phyloP scores from a whole-genome alignment of 805 yeast species.

The Candida pseudofarinosa region DNA sequence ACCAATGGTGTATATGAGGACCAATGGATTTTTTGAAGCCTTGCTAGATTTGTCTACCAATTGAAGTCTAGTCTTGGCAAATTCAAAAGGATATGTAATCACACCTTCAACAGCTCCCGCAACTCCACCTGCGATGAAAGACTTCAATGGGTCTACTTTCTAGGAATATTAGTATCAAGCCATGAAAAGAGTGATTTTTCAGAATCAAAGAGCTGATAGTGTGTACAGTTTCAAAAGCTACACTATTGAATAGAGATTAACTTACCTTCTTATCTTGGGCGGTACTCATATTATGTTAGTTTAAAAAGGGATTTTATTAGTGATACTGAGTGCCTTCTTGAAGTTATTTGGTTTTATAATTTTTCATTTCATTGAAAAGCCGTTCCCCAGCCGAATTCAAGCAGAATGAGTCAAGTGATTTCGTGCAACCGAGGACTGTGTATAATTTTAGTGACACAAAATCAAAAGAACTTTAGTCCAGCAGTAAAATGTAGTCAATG shows the following conservation, averaged over 20 bases:
- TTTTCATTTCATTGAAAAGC: background rate
- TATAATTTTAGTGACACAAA: background rate
- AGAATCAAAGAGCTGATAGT: background rate
- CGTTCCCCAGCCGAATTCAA: background rate
- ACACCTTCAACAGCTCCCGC: constrained; percentile 97
- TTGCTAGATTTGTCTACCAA: constrained; percentile 62
- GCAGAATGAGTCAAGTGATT: background rate
- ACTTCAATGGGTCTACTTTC: constrained; percentile 66
- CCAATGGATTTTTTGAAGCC: constrained; percentile 78
- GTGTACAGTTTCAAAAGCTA: background rate
- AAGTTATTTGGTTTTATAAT: background rate
- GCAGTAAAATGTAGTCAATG: background rate
- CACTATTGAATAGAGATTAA: background rate
- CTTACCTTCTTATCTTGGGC: background rate
- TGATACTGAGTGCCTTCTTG: too few relatives aligned
- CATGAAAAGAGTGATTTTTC: too few relatives aligned
- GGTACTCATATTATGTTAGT: background rate
- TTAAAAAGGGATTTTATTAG: too few relatives aligned
- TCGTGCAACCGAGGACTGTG: background rate
- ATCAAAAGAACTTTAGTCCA: background rate
- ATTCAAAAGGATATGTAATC: constrained; percentile 93
- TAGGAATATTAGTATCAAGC: constrained; percentile 12
- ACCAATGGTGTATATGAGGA: constrained; percentile 70
- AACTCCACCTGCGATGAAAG: constrained; percentile 91
- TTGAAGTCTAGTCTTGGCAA: constrained; percentile 92